phyloP scores from a whole-genome alignment of 23 red algal genomes.

The Gracilariopsis chorda region DNA sequence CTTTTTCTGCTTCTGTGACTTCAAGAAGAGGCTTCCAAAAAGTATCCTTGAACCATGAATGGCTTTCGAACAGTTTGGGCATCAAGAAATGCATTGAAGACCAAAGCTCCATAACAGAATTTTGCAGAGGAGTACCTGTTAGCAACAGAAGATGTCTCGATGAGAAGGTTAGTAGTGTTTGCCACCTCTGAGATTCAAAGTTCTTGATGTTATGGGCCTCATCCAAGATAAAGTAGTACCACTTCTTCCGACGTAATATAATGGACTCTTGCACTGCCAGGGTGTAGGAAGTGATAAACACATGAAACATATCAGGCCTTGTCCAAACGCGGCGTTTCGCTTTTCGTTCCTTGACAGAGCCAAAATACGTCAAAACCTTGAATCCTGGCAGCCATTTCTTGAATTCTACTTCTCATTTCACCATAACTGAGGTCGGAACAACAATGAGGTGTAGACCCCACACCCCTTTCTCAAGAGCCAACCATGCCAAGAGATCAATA shows the following conservation, averaged over 20 bases:
- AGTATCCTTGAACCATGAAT: constrained; percentile 90
- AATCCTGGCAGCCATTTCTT: constrained; percentile 90
- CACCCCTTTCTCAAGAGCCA: constrained; percentile 69
- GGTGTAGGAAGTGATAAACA: constrained; percentile 89
- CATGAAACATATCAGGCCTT: constrained; percentile 81
- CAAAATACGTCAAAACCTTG: constrained; percentile 90
- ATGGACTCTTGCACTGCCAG: constrained; percentile 76
- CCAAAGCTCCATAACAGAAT: constrained; percentile 97
- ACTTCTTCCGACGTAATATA: constrained; percentile 73
- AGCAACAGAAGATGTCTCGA: constrained; percentile 75
- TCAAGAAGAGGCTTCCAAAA: constrained; percentile 81
- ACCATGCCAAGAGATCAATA: constrained; percentile 84
- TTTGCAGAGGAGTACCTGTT: constrained; percentile 96
- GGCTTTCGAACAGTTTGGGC: constrained; percentile 89
- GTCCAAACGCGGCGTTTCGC: constrained; percentile 82
- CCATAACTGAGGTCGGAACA: constrained; percentile 92
- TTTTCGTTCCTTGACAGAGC: constrained; percentile 70
- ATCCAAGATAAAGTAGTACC: constrained; percentile 95
- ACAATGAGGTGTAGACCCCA: constrained; percentile 94
- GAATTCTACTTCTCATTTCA: constrained; percentile 98
- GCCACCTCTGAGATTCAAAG: constrained; percentile 87
- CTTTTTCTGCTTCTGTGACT: background rate
- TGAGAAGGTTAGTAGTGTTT: constrained; percentile 87
- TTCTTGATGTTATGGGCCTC: constrained; percentile 99
- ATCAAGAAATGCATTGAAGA: constrained; percentile 95